Conservation (phyloP, 768 basidiomycete species). For the Wakefieldia striispora region DNA sequence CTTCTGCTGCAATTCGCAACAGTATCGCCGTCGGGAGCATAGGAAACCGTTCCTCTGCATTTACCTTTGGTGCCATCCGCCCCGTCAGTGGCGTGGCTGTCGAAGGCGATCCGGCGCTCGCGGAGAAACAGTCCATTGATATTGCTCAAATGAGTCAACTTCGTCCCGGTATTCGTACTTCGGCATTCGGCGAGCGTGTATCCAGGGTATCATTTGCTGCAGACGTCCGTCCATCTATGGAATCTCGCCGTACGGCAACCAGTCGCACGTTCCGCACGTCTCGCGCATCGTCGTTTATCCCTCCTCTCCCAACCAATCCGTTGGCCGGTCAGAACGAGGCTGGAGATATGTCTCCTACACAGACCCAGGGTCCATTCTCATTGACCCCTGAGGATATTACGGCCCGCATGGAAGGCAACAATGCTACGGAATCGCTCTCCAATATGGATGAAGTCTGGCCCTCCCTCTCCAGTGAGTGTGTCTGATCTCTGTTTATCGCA, state of each 20-base stretch:
- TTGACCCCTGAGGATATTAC: constrained; percentile 63
- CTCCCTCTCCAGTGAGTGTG: constrained; percentile 58
- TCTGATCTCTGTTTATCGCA: neutral
- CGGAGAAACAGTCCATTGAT: constrained; percentile 42
- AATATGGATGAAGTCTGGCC: constrained; percentile 63
- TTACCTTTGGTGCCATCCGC: constrained; percentile 59
- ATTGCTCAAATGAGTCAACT: constrained; percentile 40
- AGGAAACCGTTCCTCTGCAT: constrained; percentile 43
- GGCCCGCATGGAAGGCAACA: constrained; percentile 44
- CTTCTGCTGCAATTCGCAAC: constrained; percentile 68
- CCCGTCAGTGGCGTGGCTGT: constrained; percentile 42
- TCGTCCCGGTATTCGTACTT: constrained; percentile 54
- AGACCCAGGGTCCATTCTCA: constrained; percentile 39
- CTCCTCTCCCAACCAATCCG: constrained; percentile 36
- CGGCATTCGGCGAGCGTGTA: constrained; percentile 47
- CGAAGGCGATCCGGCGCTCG: constrained; percentile 37
- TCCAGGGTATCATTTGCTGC: constrained; percentile 72
- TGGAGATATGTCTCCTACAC: constrained; percentile 42
- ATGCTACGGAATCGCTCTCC: constrained; percentile 30
- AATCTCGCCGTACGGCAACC: constrained; percentile 42
- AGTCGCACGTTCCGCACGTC: constrained; percentile 46
- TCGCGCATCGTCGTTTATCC: constrained; percentile 38
- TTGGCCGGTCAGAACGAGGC: constrained; percentile 23
- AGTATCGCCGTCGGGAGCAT: constrained; percentile 51
- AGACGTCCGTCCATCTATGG: constrained; percentile 48